These are phyloP conservation scores for Scutellaria minor DNA, from an alignment of 257 asterid species.

Conservation along the genomic window DNA sequence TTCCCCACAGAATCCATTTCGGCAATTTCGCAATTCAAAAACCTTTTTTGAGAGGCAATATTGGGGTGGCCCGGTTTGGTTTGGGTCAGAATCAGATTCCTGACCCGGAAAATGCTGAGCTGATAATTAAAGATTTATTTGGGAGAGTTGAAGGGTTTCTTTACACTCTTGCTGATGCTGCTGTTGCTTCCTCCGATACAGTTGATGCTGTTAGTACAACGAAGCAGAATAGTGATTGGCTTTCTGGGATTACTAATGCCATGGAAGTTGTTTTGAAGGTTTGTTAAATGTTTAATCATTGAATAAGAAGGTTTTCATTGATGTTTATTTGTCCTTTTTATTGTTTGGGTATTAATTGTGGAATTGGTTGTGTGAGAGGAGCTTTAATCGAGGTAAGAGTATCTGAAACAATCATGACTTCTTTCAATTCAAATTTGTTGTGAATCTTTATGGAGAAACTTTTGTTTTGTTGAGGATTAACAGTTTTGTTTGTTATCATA, in stretches of 20 bases:
- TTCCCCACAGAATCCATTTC: constrained; percentile 51
- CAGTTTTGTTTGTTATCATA: constrained; percentile 5
- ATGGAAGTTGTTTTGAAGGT: constrained; percentile 98
- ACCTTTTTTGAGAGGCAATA: constrained; percentile 53
- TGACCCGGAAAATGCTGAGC: constrained; percentile 66
- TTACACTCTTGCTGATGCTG: constrained; percentile 91
- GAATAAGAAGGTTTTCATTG: neutral
- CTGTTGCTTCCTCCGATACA: constrained; percentile 63
- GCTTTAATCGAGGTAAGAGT: constrained; percentile 1
- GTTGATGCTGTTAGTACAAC: constrained; percentile 54
- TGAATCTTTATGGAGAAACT: constrained; percentile 13
- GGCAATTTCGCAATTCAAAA: constrained; percentile 46
- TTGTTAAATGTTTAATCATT: constrained; percentile 34
- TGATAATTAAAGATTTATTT: constrained; percentile 59
- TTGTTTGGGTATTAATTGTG: constrained; percentile 18
- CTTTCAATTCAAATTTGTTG: neutral
- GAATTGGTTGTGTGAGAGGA: constrained; percentile 20
- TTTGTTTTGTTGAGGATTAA: constrained; percentile 17
- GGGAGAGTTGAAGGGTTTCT: constrained; percentile 78
- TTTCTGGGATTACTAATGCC: constrained; percentile 87
- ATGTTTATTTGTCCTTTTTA: constrained; percentile 13
- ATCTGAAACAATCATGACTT: neutral
- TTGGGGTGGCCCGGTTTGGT: constrained; percentile 73
- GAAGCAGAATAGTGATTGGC: constrained; percentile 86
- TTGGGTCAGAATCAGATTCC: constrained; percentile 77